phyloP scores from a whole-genome alignment of 192 early-diverging fungal species.

The Thamnidium elegans region DNA sequence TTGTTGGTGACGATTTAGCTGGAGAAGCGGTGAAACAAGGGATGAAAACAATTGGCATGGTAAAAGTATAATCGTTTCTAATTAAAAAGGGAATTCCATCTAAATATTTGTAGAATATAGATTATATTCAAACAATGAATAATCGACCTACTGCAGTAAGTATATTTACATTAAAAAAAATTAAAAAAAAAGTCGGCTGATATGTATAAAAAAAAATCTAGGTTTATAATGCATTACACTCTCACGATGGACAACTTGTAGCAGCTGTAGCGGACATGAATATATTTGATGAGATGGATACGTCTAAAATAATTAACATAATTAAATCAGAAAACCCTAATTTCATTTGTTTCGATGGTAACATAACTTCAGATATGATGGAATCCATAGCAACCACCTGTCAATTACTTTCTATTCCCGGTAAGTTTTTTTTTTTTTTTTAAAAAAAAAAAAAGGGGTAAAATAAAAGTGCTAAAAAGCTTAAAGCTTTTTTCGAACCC shows the following conservation, averaged over 20 bases:
- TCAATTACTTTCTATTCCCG: conserved; percentile 34
- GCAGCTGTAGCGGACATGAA: conserved; percentile 93
- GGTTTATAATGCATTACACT: conserved; percentile 78
- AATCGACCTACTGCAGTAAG: conserved; percentile 53
- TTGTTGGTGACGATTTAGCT: conserved; percentile 70
- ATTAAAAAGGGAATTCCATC: background rate
- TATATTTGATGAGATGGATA: conserved; percentile 60
- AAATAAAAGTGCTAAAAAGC: no score
- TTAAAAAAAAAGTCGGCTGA: background rate
- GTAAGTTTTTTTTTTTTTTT: conserved; percentile 29
- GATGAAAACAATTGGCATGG: conserved; percentile 58
- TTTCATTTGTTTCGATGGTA: conserved; percentile 75
- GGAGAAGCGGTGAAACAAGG: conserved; percentile 54
- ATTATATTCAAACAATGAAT: conserved; percentile 29
- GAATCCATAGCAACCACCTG: conserved; percentile 42
- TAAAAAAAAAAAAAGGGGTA: background rate
- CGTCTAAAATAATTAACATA: conserved; percentile 31
- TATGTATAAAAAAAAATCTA: conserved; percentile 5
- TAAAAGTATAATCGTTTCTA: conserved; percentile 12
- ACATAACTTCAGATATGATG: conserved; percentile 52
- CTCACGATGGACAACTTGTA: conserved; percentile 64
- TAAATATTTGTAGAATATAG: conserved; percentile 21
- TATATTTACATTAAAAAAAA: background rate
- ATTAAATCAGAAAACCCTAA: conserved; percentile 34
- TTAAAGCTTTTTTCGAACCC: conserved; percentile 78